A percentile compares a stretch with the other conserved stretches of the same genome.
Evolutionary conservation across 306 rosid species (phyloP).

Genomic region (Bauhinia variegata): DNA sequence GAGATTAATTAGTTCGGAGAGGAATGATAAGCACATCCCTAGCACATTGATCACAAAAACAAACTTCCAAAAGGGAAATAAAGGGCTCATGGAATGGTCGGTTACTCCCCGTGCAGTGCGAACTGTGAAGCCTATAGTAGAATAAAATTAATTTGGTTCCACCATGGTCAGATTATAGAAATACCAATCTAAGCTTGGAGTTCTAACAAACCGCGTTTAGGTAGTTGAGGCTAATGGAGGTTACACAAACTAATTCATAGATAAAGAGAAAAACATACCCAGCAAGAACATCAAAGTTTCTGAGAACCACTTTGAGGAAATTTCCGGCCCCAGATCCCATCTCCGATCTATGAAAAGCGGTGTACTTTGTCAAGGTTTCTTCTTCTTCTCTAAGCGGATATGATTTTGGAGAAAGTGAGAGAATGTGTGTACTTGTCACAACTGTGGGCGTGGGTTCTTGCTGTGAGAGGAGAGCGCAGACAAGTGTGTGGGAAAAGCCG

Average conservation of each 20-base stretch:
- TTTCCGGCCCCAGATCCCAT: conserved; percentile 92
- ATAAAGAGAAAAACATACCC: conserved; percentile 55
- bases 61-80: background rate
- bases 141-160: background rate
- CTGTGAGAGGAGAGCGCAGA: background rate
- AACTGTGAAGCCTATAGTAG: background rate
- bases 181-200: background rate
- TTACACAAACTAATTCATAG: background rate
- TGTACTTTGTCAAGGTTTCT: background rate
- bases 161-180: background rate
- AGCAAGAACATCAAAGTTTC: conserved; percentile 87
- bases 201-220: background rate
- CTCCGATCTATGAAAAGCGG: conserved; percentile 26
- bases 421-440: background rate
- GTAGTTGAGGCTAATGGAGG: background rate
- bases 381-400: background rate
- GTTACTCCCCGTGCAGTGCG: background rate
- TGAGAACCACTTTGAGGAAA: conserved; percentile 75
- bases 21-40: background rate
- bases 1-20: background rate
- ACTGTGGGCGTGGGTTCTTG: too few species aligned
- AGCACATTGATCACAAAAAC: conserved; percentile 26
- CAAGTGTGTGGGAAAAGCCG: background rate
- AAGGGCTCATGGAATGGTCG: background rate
- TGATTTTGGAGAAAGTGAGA: background rate